Base-by-base conservation (phyloP, 208 protist genomes). In the Tritrichomonas musculus region DNA sequence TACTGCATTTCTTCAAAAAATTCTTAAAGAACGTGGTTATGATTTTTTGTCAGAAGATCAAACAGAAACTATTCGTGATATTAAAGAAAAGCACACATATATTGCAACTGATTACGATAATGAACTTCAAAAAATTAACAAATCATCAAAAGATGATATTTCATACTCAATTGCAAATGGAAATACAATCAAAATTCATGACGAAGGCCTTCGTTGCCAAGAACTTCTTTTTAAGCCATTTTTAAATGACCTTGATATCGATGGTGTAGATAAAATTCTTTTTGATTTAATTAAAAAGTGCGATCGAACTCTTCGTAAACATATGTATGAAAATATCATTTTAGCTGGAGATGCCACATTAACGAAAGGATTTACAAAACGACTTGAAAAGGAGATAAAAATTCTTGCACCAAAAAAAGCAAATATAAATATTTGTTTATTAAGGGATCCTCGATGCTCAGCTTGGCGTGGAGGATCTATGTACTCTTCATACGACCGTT, bases 1-100 rank as follows among this genome's bases (percentile, higher is more conserved):
- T 5, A 95, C 95, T 25, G 41, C 94, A 27, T 92, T 55, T 41
- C 92, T 95, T 4, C 33, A 94, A 77, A 95, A 73, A 1, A 53
- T 95, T 44, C 64, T 95, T 13, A 82, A 41, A 0, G 65, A 95
- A n/a, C 49, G 57, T 41, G 95, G 95, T 4, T 36, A 92, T n/a
- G 93, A 96, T 94, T 92, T 49, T n/a, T 95, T 93, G 11, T 55
- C 93, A 17, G 94, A 92, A n/a, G 95, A 96, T 88, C 39, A 65
- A 3, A 77, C 96, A 93, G 94, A 44, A 25, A 94, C 96, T 41
- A 93, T 95, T 69, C n/a, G n/a, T n/a, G n/a, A n/a, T n/a, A n/a
- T n/a, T n/a, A n/a, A n/a, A n/a, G n/a, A n/a, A n/a, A n/a, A n/a
- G n/a, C n/a, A n/a, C n/a, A 93, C 80, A 50, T 95, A 94, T 92